These are phyloP conservation scores for Hydnum rufescens DNA, from an alignment of 768 basidiomycete genomes.

Conservation along the genomic window DNA sequence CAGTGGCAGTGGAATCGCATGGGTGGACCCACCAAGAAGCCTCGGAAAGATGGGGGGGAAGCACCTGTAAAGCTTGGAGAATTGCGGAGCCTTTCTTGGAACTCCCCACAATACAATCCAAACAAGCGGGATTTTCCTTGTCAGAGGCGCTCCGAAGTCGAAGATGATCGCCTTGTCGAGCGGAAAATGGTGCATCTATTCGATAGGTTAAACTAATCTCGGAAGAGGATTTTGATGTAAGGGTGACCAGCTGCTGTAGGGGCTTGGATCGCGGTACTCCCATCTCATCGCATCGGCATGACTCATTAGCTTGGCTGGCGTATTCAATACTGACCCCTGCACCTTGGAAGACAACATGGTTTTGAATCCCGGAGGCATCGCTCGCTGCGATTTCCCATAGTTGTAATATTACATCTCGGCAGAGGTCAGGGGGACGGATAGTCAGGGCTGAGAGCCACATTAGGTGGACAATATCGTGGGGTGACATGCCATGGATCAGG, in stretches of 20 bases:
- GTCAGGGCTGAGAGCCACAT: slow-evolving; percentile 32
- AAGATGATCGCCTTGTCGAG: background rate
- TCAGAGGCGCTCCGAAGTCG: background rate
- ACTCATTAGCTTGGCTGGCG: background rate
- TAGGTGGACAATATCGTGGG: slow-evolving; percentile 27
- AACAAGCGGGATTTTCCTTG: background rate
- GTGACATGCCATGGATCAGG: background rate
- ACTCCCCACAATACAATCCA: background rate
- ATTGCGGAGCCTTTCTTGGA: background rate
- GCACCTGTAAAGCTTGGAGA: slow-evolving; percentile 23
- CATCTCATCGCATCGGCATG: background rate
- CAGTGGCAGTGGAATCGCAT: slow-evolving; percentile 39
- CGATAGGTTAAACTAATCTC: background rate
- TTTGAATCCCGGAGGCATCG: background rate
- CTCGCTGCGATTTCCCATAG: slow-evolving; percentile 24
- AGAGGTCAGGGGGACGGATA: slow-evolving; percentile 30
- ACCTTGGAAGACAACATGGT: background rate
- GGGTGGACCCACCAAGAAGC: slow-evolving; percentile 50
- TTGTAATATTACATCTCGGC: slow-evolving; percentile 41
- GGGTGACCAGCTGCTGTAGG: background rate
- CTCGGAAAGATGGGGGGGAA: slow-evolving; percentile 35
- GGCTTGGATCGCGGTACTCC: background rate
- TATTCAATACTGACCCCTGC: background rate
- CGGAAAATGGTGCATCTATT: background rate
- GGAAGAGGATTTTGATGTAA: background rate